These are phyloP conservation scores for Liquidambar formosana DNA, from an alignment of 164 flowering plant species.

Conservation along the genomic window DNA sequence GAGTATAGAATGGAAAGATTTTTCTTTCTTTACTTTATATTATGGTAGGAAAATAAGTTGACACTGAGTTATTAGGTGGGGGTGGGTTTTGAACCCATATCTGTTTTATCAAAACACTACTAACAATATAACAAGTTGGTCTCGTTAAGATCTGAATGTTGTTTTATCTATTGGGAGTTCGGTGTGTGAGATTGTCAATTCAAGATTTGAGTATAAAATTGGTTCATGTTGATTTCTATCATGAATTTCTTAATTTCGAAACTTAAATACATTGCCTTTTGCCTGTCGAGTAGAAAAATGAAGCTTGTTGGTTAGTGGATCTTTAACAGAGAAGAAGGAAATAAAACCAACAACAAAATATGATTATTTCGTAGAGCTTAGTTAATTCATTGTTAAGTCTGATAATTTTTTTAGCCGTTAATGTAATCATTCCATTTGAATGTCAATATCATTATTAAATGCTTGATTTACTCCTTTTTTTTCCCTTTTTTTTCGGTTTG, in stretches of 20 bases:
- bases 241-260: background rate
- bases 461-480: background rate
- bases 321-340: background rate
- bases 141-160: background rate
- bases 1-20: too few relatives aligned
- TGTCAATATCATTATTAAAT: background rate
- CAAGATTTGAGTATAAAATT: background rate
- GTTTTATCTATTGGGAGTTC: too few relatives aligned
- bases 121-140: background rate
- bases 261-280: background rate
- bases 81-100: too few relatives aligned
- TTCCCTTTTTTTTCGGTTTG: constrained; percentile 4
- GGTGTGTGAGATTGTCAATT: background rate
- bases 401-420: background rate
- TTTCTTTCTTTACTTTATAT: too few relatives aligned
- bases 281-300: background rate
- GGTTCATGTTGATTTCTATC: background rate
- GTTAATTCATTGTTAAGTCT: background rate
- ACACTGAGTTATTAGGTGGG: too few relatives aligned
- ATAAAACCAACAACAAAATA: background rate
- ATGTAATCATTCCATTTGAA: background rate
- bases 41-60: too few relatives aligned
- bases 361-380: background rate
- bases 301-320: background rate
- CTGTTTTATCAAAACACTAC: too few relatives aligned